These are phyloP conservation scores for Zoysia pacifica DNA, from an alignment of 176 grass and related monocot genomes.

Conservation along the genomic window DNA sequence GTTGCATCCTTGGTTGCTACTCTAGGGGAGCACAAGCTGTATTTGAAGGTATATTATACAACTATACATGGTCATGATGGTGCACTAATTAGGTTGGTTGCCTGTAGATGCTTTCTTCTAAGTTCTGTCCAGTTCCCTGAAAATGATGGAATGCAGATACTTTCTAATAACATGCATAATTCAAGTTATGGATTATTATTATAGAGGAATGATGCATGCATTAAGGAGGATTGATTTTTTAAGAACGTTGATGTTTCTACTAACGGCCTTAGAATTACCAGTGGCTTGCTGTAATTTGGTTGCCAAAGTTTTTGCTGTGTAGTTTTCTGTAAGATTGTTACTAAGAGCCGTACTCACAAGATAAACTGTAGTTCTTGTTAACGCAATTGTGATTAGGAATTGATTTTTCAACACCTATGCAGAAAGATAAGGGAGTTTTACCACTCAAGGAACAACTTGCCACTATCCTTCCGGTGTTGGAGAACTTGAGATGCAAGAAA, in stretches of 20 bases:
- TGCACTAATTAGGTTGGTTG: slow-evolving; percentile 43
- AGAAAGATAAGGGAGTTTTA: slow-evolving; percentile 72
- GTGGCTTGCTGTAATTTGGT: background rate
- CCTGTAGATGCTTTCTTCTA: background rate
- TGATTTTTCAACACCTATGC: slow-evolving; percentile 34
- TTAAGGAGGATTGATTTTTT: slow-evolving; percentile 13
- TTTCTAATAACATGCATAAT: slow-evolving; percentile 21
- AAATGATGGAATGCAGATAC: slow-evolving; percentile 27
- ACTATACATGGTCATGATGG: slow-evolving; percentile 30
- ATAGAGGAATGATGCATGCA: background rate
- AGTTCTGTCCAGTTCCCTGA: slow-evolving; percentile 10
- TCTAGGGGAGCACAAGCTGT: slow-evolving; percentile 77
- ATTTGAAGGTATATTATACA: slow-evolving; percentile 71
- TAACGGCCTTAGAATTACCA: background rate
- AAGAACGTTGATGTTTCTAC: slow-evolving; percentile 1
- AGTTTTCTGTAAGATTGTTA: background rate
- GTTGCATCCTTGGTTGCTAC: slow-evolving; percentile 75
- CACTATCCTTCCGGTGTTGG: slow-evolving; percentile 57
- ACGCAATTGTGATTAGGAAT: background rate
- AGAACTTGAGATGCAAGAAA: slow-evolving; percentile 73
- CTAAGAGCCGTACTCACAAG: too few relatives aligned
- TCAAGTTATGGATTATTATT: slow-evolving; percentile 13
- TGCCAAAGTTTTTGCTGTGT: background rate
- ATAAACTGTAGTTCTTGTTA: slow-evolving; percentile 20
- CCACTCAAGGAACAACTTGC: slow-evolving; percentile 78